Base-by-base conservation (phyloP, 2,329 filamentous ascomycete genomes). In the Exophiala oligosperma region DNA sequence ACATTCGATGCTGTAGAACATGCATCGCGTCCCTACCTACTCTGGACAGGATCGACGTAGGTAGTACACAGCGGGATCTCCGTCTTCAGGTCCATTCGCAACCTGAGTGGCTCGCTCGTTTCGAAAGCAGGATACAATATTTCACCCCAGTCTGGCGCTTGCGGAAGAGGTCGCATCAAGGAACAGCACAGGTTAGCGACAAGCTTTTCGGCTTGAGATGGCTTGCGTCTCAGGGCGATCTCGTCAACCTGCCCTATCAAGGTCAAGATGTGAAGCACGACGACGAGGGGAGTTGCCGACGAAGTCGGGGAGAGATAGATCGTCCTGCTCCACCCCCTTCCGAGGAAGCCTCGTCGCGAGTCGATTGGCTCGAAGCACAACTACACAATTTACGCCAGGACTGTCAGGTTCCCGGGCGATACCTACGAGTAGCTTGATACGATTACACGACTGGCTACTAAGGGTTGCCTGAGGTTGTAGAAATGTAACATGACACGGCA, bases 401-500 rank as follows among this genome's bases (percentile, higher is more conserved):
- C 35, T 28, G 49, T 23, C 11, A 35, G n/a, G 14, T 21, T 41
- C 24, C 5, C 17, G 17, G 17, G 4, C 28, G 49, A 29, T 2
- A 29, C 41, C 40, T 23, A 29, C 26, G 11, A 46, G 26, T 26
- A 6, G 17, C 43, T 21, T 46, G 43, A 17, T 17, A 17, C 17
- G 17, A 17, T 17, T 35, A 35, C 32, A 35, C 32, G 6, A 35
- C 32, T 35, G 7, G 32, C 32, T 35, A 7, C 26, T 21, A 8
- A 41, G 38, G 1, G 5, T 41, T 41, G 38, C 38, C 14, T 46
- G 41, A 8, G 32, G 32, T 9, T 9, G 11, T 8, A 35, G 23
- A 53, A 29, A 58, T 58, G 56, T 58, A 58, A 58, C 56, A 49
- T 47, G 37, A 54, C 43, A 35, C 56, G 56, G 56, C 43, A 46